phyloP scores from a whole-genome alignment of 176 grass and related monocot species.

The Miscanthus lutarioriparius region DNA sequence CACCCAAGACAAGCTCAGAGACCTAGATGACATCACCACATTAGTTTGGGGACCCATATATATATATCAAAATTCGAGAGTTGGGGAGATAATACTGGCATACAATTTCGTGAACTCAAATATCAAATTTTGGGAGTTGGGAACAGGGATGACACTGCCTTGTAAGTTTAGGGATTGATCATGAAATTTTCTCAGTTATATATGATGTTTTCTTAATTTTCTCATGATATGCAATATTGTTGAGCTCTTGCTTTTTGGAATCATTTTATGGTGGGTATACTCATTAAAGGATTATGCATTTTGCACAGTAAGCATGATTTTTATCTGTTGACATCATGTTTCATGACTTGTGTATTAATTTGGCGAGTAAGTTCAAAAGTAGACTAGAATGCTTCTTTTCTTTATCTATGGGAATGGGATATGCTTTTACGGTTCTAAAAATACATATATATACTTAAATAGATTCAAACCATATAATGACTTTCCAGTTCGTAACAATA shows the following conservation, averaged over 20 bases:
- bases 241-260: not conserved
- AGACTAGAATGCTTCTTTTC: not conserved
- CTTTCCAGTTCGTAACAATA: not conserved
- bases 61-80: too few species aligned
- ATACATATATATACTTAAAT: not conserved
- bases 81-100: not conserved
- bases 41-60: too few species aligned
- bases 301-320: not conserved
- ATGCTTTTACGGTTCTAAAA: not conserved
- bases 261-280: not conserved
- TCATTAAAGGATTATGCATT: not conserved
- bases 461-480: not conserved
- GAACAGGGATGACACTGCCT: not conserved
- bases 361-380: not conserved
- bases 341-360: not conserved
- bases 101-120: not conserved
- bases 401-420: not conserved
- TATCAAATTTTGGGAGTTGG: not conserved
- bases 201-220: not conserved
- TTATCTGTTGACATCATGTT: not conserved
- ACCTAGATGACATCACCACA: too few species aligned
- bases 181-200: not conserved
- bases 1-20: too few species aligned
- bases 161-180: not conserved
- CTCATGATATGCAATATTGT: not conserved